Conservation (phyloP, 192 early-diverging fungal species). For the Entomortierella chlamydospora region DNA sequence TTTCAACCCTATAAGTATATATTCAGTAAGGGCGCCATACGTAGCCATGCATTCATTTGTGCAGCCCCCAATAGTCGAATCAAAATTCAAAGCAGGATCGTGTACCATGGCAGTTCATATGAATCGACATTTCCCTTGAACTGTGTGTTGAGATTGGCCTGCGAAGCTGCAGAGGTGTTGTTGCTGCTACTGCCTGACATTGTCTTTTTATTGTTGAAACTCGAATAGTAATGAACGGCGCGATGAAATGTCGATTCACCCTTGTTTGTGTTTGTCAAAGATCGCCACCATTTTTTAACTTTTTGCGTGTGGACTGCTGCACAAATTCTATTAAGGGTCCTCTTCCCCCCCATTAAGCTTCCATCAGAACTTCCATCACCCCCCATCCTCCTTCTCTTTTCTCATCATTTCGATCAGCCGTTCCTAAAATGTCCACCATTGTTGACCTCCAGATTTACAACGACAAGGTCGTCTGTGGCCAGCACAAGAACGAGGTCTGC, state of each 20-base stretch:
- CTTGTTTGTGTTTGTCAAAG: background rate
- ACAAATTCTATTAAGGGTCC: background rate
- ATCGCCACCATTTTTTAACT: slow-evolving; percentile 14
- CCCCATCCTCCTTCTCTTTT: slow-evolving; percentile 2
- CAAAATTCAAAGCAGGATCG: background rate
- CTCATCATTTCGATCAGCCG: background rate
- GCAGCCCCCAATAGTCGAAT: background rate
- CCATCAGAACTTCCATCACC: background rate
- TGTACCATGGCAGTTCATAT: slow-evolving; percentile 66
- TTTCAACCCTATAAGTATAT: slow-evolving; percentile 79
- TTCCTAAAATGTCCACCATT: slow-evolving; percentile 27
- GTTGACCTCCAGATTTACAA: slow-evolving; percentile 50
- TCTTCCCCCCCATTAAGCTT: too few species aligned
- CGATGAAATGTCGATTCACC: background rate
- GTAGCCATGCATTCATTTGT: background rate
- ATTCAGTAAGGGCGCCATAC: background rate
- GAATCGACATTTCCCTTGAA: slow-evolving; percentile 64
- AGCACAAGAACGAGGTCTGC: slow-evolving; percentile 73
- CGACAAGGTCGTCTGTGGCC: slow-evolving; percentile 71
- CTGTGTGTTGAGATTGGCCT: slow-evolving; percentile 38
- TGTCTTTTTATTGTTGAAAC: background rate
- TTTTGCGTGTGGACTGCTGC: background rate
- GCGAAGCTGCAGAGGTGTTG: slow-evolving; percentile 35
- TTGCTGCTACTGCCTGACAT: slow-evolving; percentile 36
- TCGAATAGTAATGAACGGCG: background rate